Base-by-base conservation (phyloP, 257 asterid species). In the Eustoma russellianum region DNA sequence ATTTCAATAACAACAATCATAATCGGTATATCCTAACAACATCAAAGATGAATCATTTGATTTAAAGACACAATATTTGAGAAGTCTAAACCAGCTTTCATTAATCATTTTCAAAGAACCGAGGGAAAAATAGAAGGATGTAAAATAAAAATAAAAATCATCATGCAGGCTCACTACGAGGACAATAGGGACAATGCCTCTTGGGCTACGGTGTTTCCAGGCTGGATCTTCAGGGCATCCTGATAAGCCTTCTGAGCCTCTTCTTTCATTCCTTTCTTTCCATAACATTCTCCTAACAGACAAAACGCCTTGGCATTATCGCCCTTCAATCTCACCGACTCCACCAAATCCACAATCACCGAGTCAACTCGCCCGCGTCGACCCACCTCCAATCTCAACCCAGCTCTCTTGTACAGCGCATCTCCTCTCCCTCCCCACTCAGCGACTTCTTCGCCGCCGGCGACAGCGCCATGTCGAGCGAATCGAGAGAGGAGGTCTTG, bases 391-490 rank as follows among this genome's bases (percentile, higher is more conserved):
- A 54, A 46, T 69, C 66, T 77, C 77, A 81, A 54, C 80, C 70
- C 85, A 5, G 92, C 96, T 49, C 94, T 52, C 76, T 83, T 86
- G 56, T 54, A 73, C 69, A 83, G 64, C 17, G 92, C 88, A 7
- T 83, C 91, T 14, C 75, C 77, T 49, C 68, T 74, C 82, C 95
- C 6, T 19, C 64, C 35, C 50, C 81, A 59, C 69, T 57, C 62
- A 83, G 66, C n/a, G 83, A 73, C 70, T 57, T 62, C 57, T 17
- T 70, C 28, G 80, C 67, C 19, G 62, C 63, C 52, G 85, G 88
- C 28, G 85, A 72, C 43, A 86, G 80, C 41, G 96, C 94, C 16
- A 52, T 65, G 50, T 83, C 92, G 9, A 86, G 78, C 53, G 94
- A 68, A 28, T 76, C 92, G 1, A 86, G 58, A 5, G 92, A 94